These are phyloP conservation scores for Saccharomyces paradoxus DNA, from an alignment of 805 yeast genomes.

Conservation along the genomic window DNA sequence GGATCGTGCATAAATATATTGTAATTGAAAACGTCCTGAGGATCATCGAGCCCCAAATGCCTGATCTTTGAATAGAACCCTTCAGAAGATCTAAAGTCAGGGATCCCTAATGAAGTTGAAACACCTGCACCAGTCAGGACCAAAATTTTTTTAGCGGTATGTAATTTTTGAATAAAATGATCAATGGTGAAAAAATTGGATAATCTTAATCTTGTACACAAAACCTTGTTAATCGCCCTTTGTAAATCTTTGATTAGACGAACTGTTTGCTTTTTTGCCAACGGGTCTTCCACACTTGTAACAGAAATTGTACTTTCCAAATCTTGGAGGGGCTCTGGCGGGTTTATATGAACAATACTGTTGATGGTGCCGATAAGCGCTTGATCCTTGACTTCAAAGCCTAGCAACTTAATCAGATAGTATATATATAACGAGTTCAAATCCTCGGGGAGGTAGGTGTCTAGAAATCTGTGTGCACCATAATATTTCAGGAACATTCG, in stretches of 20 bases:
- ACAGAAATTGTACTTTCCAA: slow-evolving; percentile 7
- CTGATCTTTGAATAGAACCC: slow-evolving; percentile 71
- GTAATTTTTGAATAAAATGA: slow-evolving; percentile 46
- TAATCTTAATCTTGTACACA: slow-evolving; percentile 47
- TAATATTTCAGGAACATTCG: slow-evolving; percentile 46
- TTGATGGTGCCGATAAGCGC: slow-evolving; percentile 28
- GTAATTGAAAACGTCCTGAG: slow-evolving; percentile 82
- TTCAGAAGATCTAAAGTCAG: slow-evolving; percentile 80
- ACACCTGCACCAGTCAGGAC: slow-evolving; percentile 92
- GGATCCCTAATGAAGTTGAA: slow-evolving; percentile 82
- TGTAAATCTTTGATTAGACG: slow-evolving; percentile 46
- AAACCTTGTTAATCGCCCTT: slow-evolving; percentile 56
- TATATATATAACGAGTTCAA: slow-evolving; percentile 53
- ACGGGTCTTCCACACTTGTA: slow-evolving; percentile 27
- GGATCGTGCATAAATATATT: slow-evolving; percentile 66
- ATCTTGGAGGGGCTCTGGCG: slow-evolving; percentile 1
- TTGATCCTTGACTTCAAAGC: slow-evolving; percentile 39
- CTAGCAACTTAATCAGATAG: slow-evolving; percentile 51
- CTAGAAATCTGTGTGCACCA: slow-evolving; percentile 56
- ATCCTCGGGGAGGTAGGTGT: slow-evolving; percentile 50
- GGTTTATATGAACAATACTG: slow-evolving; percentile 18
- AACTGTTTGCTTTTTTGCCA: slow-evolving; percentile 39
- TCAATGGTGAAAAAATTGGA: slow-evolving; percentile 48
- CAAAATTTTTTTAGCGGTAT: slow-evolving; percentile 50
- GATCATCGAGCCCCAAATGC: slow-evolving; percentile 66